Evolutionary conservation across 257 asterid genomes (phyloP).

Genomic region (Capsicum chinense): DNA sequence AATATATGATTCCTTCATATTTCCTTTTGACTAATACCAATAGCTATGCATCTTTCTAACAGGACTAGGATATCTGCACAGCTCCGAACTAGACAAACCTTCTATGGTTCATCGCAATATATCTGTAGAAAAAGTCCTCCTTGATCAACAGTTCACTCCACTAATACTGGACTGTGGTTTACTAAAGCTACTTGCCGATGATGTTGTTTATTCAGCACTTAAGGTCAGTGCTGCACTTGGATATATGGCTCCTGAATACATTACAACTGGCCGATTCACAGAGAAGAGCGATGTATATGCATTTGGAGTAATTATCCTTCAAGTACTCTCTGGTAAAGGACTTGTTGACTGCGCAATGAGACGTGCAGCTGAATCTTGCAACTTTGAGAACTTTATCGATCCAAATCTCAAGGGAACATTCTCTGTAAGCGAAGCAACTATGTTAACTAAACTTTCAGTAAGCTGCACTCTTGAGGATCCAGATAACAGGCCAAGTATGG

Average conservation of each 20-base stretch:
- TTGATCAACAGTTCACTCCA: slow-evolving; percentile 67
- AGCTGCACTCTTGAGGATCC: slow-evolving; percentile 77
- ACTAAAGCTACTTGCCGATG: slow-evolving; percentile 86
- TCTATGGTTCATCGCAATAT: slow-evolving; percentile 87
- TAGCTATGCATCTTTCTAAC: slow-evolving; percentile 30
- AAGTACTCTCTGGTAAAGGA: slow-evolving; percentile 69
- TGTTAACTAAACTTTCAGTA: slow-evolving; percentile 59
- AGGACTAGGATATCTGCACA: slow-evolving; percentile 81
- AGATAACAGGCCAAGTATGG: slow-evolving; percentile 71
- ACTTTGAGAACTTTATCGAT: slow-evolving; percentile 60
- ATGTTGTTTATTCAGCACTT: slow-evolving; percentile 89
- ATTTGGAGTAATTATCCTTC: slow-evolving; percentile 87
- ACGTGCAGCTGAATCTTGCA: slow-evolving; percentile 72
- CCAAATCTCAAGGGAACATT: slow-evolving; percentile 58
- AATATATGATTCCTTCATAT: background rate
- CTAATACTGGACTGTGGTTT: slow-evolving; percentile 81
- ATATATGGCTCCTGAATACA: slow-evolving; percentile 95
- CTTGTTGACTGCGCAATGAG: slow-evolving; percentile 53
- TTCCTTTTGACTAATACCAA: background rate
- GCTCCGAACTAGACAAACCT: slow-evolving; percentile 63
- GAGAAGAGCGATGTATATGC: slow-evolving; percentile 98
- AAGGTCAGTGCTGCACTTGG: slow-evolving; percentile 95
- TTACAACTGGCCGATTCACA: slow-evolving; percentile 91
- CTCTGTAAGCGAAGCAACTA: slow-evolving; percentile 52
- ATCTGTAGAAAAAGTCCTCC: slow-evolving; percentile 74